phyloP scores from a whole-genome alignment of 2,329 filamentous ascomycete species.

The Monosporascus sp. region DNA sequence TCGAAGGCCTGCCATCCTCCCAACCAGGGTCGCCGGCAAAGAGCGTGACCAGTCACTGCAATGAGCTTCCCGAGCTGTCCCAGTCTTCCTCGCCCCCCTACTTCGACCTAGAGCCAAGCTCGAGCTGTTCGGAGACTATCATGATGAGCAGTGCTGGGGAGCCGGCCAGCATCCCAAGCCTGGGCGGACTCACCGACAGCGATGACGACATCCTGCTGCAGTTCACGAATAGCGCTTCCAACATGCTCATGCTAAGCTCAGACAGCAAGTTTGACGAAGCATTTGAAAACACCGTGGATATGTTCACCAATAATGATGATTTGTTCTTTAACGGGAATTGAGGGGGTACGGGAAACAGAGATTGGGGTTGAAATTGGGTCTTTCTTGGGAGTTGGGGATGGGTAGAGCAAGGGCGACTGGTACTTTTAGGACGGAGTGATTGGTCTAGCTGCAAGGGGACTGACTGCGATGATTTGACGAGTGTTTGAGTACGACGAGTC shows the following conservation, averaged over 20 bases:
- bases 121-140: slow-evolving; percentile 6
- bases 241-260: slow-evolving; percentile 41
- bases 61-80: slow-evolving; percentile 56
- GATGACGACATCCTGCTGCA: slow-evolving; percentile 44
- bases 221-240: slow-evolving; percentile 39
- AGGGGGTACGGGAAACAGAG: not conserved
- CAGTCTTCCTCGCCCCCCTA: slow-evolving; percentile 54
- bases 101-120: slow-evolving; percentile 41
- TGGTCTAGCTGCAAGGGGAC: too few species aligned
- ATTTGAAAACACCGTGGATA: slow-evolving; percentile 42
- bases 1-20: slow-evolving; percentile 22
- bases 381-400: too few species aligned
- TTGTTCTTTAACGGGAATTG: slow-evolving; percentile 42
- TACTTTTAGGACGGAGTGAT: too few species aligned
- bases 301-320: slow-evolving; percentile 48
- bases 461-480: too few species aligned
- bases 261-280: slow-evolving; percentile 49
- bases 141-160: slow-evolving; percentile 28
- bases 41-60: slow-evolving; percentile 46
- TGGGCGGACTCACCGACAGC: slow-evolving; percentile 24
- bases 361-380: too few species aligned
- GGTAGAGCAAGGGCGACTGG: too few species aligned
- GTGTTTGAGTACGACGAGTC: too few species aligned
- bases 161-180: slow-evolving; percentile 24
- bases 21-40: slow-evolving; percentile 29